Base-by-base conservation (phyloP, 306 rosid species). In the Cyamopsis tetragonoloba region DNA sequence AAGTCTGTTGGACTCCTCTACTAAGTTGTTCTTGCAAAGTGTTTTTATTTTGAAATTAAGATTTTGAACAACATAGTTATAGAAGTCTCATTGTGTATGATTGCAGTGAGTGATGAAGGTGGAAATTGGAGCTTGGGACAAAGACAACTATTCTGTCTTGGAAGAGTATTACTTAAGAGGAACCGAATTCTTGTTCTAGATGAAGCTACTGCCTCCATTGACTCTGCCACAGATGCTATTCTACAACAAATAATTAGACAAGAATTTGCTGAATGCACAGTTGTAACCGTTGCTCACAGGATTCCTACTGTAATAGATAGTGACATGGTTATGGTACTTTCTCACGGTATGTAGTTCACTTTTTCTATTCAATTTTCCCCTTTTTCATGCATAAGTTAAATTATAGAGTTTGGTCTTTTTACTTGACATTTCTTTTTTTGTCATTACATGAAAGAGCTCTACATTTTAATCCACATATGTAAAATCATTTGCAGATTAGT, bases 111-210 rank as follows among this genome's bases (percentile, higher is more conserved):
- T 66, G 95, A 88, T 76, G 96, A 88, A 83, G 97, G 96, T 12
- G 97, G 84, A 34, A 91, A 91, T 43, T 91, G 96, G 96, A 91
- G 97, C 37, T 77, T 80, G 1, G 96, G 96, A 76, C 96, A 91
- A 22, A 67, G 89, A 7, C 96, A 91, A 51, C 77, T 91, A 12
- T 86, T 91, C 50, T 88, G 96, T 71, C 96, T 91, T 1, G 96
- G 97, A 38, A 80, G 96, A 83, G 96, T 91, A 19, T 80, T 91
- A 3, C 89, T 88, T 2, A 88, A 76, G 62, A 81, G 88, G 67
- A 91, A 79, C 66, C 75, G 60, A 84, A 84, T 88, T 73, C 88
- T 91, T 26, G 88, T 91, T 42, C 77, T 88, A 0, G 97, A 91
- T 64, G 97, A 88, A 74, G 97, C 96, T 31, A 91, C 93, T 2